Base-by-base conservation (phyloP, 495 filamentous ascomycete genomes). In the Corynascus novoguineensis region DNA sequence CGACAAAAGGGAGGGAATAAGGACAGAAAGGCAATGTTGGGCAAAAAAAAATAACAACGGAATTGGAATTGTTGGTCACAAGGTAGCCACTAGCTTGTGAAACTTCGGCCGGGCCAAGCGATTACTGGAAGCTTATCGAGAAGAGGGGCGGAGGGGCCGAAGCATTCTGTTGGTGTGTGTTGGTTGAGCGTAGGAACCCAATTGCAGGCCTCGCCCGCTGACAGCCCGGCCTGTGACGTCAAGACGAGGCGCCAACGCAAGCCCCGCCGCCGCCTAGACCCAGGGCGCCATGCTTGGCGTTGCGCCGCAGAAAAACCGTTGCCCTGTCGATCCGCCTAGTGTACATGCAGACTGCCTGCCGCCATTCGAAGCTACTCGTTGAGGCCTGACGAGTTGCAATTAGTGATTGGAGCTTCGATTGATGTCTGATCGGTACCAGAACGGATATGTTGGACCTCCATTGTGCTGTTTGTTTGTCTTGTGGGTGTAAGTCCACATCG, bases 171-270 rank as follows among this genome's bases (percentile, higher is more conserved):
- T 40, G 53, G 53, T 21, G 29, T 49, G 44, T n/a, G n/a, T n/a
- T n/a, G n/a, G n/a, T 49, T 49, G 44, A n/a, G n/a, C n/a, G 53
- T 49, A 4, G 9, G 6, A 31, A 35, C 34, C 34, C 45, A 28
- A 32, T 19, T 32, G 42, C 48, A 38, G 53, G 38, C 38, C 53
- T 5, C 9, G 42, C 24, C 34, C 53, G 45, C 45, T 56, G 53
- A 55, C 41, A 11, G 15, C 12, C n/a, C 10, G 31, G 9, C 24
- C 44, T 41, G 45, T 56, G 53, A 56, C 53, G 53, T 56, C 53
- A 56, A 34, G 44, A 40, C 1, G 37, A n/a, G 42, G 32, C 53
- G 35, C 53, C 53, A 41, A 56, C 42, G 2, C 31, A n/a, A 14
- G 53, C n/a, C 38, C 17, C 38, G 17, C 38, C 51, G 51, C 14